Percentiles rank a stretch among this genome's conserved stretches.
These are phyloP conservation scores for Hypoxylon fragiforme DNA, from an alignment of 495 filamentous ascomycete genomes.

Conservation along the genomic window DNA sequence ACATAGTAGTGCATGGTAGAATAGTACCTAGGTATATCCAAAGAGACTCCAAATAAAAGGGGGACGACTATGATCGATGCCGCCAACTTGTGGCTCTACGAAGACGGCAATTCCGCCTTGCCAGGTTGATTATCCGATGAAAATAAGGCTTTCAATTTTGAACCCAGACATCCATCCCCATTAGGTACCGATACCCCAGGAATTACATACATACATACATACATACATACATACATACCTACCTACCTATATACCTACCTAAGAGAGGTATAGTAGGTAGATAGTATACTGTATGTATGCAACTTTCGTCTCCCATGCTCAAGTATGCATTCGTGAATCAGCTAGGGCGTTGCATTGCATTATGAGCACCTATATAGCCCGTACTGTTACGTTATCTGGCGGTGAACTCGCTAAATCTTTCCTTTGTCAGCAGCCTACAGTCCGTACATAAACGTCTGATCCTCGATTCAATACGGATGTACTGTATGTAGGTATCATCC, in stretches of 20 bases:
- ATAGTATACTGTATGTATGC: background rate
- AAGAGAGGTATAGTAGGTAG: no score
- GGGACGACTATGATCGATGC: background rate
- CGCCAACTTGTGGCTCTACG: background rate
- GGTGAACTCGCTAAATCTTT: conserved; percentile 1
- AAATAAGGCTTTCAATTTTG: no score
- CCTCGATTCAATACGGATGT: background rate
- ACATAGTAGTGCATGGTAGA: no score
- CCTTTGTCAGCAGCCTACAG: background rate
- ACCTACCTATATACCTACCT: no score
- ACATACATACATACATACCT: no score
- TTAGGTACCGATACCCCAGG: background rate
- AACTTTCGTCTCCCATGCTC: no score
- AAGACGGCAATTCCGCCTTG: conserved; percentile 14
- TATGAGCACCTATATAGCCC: background rate
- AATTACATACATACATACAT: background rate
- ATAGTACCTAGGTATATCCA: background rate
- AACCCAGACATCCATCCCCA: no score
- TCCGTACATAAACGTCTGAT: background rate
- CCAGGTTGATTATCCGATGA: background rate
- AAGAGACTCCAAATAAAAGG: conserved; percentile 20
- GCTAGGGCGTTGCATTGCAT: background rate
- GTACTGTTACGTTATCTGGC: conserved; percentile 1
- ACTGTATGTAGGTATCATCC: background rate
- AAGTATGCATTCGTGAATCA: no score